A percentile compares a stretch with the other conserved stretches of the same genome.
Evolutionary conservation across 352 stramenopile species (phyloP).

Genomic region (Ophiocytium majus): DNA sequence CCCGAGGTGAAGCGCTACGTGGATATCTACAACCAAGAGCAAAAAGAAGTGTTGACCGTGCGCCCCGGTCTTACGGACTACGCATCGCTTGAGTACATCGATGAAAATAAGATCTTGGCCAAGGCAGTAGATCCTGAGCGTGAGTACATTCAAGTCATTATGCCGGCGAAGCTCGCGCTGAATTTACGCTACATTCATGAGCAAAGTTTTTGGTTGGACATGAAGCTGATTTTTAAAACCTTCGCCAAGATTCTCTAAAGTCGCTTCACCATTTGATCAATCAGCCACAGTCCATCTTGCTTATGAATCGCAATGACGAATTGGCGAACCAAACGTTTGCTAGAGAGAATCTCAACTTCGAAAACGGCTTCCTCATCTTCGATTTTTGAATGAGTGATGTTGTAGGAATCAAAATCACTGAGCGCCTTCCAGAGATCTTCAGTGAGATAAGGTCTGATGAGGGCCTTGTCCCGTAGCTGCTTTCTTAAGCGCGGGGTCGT

Average conservation of each 20-base stretch:
- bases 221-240: conserved; percentile 19
- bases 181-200: conserved; percentile 8
- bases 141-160: not conserved
- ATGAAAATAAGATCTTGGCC: not conserved
- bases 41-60: not conserved
- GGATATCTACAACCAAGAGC: not conserved
- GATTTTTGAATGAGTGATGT: too few relatives aligned
- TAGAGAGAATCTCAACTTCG: too few relatives aligned
- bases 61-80: not conserved
- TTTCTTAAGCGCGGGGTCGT: too few relatives aligned
- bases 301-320: too few relatives aligned
- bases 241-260: not conserved
- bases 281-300: too few relatives aligned
- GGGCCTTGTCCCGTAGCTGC: too few relatives aligned
- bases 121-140: not conserved
- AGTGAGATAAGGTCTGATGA: too few relatives aligned
- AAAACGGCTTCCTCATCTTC: too few relatives aligned
- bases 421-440: too few relatives aligned
- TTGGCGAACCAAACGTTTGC: too few relatives aligned
- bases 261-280: too few relatives aligned
- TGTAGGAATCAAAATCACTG: too few relatives aligned
- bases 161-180: not conserved
- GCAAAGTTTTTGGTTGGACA: not conserved
- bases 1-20: not conserved
- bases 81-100: not conserved